phyloP scores from a whole-genome alignment of 768 basidiomycete species.

The Galerina sulciceps region DNA sequence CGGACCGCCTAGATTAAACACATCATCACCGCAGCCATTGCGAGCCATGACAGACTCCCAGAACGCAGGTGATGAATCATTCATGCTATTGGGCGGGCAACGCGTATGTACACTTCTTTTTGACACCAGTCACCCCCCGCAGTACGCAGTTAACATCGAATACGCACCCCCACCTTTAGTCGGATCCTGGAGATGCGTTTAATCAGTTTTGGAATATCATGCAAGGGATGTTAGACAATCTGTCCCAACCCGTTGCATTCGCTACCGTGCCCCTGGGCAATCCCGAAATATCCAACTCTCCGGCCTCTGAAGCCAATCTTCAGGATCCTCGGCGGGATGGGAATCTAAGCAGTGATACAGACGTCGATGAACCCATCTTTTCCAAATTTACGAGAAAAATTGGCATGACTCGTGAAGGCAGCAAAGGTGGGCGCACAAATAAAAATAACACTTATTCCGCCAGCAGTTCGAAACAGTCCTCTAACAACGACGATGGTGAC shows the following conservation, averaged over 20 bases:
- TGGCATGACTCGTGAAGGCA: slow-evolving; percentile 43
- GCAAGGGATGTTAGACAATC: slow-evolving; percentile 84
- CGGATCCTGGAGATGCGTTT: slow-evolving; percentile 85
- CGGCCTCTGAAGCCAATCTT: slow-evolving; percentile 23
- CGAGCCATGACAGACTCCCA: slow-evolving; percentile 56
- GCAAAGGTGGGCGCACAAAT: slow-evolving; percentile 16
- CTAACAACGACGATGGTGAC: slow-evolving; percentile 43
- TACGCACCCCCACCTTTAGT: slow-evolving; percentile 41
- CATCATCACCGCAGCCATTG: slow-evolving; percentile 48
- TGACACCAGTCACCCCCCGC: not conserved
- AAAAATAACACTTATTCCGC: slow-evolving; percentile 9
- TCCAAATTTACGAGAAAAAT: slow-evolving; percentile 58
- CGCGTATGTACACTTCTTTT: slow-evolving; percentile 49
- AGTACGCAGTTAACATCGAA: not conserved
- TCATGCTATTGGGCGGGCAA: slow-evolving; percentile 83
- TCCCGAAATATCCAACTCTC: slow-evolving; percentile 35
- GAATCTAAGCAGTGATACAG: slow-evolving; percentile 68
- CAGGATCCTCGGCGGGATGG: slow-evolving; percentile 46
- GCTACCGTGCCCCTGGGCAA: slow-evolving; percentile 75
- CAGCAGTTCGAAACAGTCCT: slow-evolving; percentile 14
- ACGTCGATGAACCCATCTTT: slow-evolving; percentile 66
- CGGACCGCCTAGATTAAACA: slow-evolving; percentile 41
- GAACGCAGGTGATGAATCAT: slow-evolving; percentile 82
- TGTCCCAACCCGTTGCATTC: slow-evolving; percentile 87
- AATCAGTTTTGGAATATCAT: slow-evolving; percentile 90